These are phyloP conservation scores for Stipa capillata DNA, from an alignment of 176 grass and related monocot species.

Conservation along the genomic window DNA sequence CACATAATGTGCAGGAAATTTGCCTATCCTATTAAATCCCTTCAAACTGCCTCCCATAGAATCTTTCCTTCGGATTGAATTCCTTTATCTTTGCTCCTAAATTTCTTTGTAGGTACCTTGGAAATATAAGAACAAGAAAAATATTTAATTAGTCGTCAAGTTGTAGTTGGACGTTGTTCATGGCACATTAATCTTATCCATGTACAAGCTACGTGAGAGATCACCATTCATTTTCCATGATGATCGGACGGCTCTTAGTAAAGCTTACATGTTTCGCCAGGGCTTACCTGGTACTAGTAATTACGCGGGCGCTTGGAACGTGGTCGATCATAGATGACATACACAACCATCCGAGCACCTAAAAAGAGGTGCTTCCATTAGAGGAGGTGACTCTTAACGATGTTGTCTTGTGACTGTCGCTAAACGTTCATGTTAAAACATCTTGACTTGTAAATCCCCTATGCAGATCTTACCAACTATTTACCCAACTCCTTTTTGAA, in stretches of 20 bases:
- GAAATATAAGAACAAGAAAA: background rate
- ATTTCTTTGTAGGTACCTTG: too few relatives aligned
- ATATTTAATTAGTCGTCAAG: background rate
- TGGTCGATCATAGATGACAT: too few relatives aligned
- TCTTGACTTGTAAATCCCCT: background rate
- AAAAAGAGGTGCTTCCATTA: too few relatives aligned
- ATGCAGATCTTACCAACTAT: background rate
- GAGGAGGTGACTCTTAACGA: too few relatives aligned
- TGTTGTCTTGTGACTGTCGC: background rate
- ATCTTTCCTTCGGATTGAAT: too few relatives aligned
- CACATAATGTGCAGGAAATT: too few relatives aligned
- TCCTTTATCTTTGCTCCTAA: too few relatives aligned
- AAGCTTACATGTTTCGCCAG: background rate
- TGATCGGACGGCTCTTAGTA: background rate
- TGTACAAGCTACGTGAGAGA: background rate
- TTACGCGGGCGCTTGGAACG: too few relatives aligned
- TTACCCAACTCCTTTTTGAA: background rate
- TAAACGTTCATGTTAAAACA: background rate
- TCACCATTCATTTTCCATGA: background rate
- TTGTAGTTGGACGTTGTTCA: background rate
- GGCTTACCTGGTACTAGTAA: too few relatives aligned
- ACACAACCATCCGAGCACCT: too few relatives aligned
- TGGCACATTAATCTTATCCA: background rate
- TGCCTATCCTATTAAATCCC: too few relatives aligned
- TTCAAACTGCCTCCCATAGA: too few relatives aligned